These are phyloP conservation scores for Nidularia sp. DNA, from an alignment of 768 basidiomycete species.

Conservation along the genomic window DNA sequence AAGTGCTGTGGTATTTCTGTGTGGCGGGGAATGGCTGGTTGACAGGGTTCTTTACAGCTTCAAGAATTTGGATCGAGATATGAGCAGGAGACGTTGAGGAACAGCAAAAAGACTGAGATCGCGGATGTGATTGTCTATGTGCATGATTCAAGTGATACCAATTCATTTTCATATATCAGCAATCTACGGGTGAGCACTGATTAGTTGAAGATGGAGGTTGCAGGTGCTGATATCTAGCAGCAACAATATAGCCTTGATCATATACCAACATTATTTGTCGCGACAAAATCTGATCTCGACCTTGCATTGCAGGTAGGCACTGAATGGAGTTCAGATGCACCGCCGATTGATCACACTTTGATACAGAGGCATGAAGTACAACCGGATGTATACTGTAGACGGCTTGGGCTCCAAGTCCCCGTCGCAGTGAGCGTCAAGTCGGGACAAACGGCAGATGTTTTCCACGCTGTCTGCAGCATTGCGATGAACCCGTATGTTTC, in stretches of 20 bases:
- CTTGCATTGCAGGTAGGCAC: constrained; percentile 82
- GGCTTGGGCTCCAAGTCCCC: constrained; percentile 86
- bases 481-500: constrained; percentile 81
- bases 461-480: constrained; percentile 79
- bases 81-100: constrained; percentile 86
- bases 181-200: constrained; percentile 71
- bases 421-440: constrained; percentile 91
- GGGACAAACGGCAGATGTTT: constrained; percentile 82
- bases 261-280: constrained; percentile 94
- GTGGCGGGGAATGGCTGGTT: background rate
- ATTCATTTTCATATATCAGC: constrained; percentile 97
- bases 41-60: constrained; percentile 44
- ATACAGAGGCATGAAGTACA: constrained; percentile 93
- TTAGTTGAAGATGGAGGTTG: background rate
- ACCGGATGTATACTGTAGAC: constrained; percentile 93
- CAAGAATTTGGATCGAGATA: constrained; percentile 98
- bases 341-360: background rate
- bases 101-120: constrained; percentile 85
- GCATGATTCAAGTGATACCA: constrained; percentile 96
- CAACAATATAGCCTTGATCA: constrained; percentile 97
- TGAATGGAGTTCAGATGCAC: background rate
- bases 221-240: constrained; percentile 35
- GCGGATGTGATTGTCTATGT: constrained; percentile 96
- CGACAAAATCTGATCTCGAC: constrained; percentile 98
- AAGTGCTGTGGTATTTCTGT: constrained; percentile 24